Evolutionary conservation across 106 monocot species (phyloP), one percentile per base, ranked within the genome.

Genomic region (Dioscorea dumetorum): DNA sequence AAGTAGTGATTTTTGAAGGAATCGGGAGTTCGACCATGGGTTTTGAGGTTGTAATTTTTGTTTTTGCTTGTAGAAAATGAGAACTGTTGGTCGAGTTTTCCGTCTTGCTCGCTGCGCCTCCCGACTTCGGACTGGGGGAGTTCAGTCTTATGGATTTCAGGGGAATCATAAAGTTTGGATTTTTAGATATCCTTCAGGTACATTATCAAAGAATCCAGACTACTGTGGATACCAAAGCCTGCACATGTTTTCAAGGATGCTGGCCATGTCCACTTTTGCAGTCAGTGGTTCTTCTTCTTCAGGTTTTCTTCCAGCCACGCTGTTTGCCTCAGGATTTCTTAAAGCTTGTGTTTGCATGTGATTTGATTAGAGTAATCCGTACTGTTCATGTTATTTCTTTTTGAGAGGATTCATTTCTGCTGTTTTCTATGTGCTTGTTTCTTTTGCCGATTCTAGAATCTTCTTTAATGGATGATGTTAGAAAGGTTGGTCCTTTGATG

Each of bases 401-500:
- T 35, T 59, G 19, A 23, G 0, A 48, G 21, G 19, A 34, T 48
- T n/a, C 5, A 9, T 11, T 48, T 20, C n/a, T n/a, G n/a, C n/a
- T n/a, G n/a, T n/a, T n/a, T n/a, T n/a, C 9, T 20, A 24, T 21
- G 16, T 24, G 31, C 17, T 21, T 2, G 19, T 59, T 22, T 59
- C 22, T 59, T 1, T 22, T 59, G 22, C 22, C 22, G 22, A 11
- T 59, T 23, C 59, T 23, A 22, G 22, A 4, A 12, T 23, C 48
- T 63, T 33, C 19, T 67, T 50, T 28, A 15, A 2, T 69, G 20
- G 11, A 33, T 63, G 79, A 69, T 74, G 67, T 54, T 41, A 86
- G 65, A 69, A 78, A 62, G 61, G 80, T 66, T 60, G 95, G 95
- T 6, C 95, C 95, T 61, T 72, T 91, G 57, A 49, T 64, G 61